Base-by-base conservation (phyloP, 2,329 filamentous ascomycete genomes). In the Colletotrichum sp. region DNA sequence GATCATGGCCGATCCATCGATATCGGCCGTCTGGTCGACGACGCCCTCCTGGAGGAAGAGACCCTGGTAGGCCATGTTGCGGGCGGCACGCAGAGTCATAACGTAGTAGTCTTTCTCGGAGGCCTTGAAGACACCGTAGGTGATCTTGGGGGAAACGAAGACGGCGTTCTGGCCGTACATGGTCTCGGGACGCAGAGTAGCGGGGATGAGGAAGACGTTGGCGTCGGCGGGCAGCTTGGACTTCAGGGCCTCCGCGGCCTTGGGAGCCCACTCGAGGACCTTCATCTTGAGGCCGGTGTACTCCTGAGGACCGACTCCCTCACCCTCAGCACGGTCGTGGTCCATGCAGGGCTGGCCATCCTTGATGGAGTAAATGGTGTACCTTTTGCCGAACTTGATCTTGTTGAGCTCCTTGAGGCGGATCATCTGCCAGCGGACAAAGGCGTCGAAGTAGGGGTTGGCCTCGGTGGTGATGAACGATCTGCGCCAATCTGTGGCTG, bases 111-210 rank as follows among this genome's bases (percentile, higher is more conserved):
- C 94, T 78, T 92, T 94, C 78, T 94, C 91, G 27, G 90, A 91
- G 71, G 92, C 91, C 85, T 95, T 94, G 90, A 95, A 98, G 78
- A 99, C 87, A 67, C 96, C 96, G 82, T 99, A 99, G 60, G 90
- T 92, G 81, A 98, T 94, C 82, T 94, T 94, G 12, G 97, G 96
- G 5, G 96, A 95, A 64, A 99, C 95, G 80, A 98, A 99, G 84
- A 96, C 98, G 87, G 95, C 98, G 6, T 93, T 98, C 86, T 98
- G 97, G 55, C 98, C 98, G 83, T 98, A 99, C 96, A 99, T 98
- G 44, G 97, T 99, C 89, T 99, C 97, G 4, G 97, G 95, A 77
- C 97, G 91, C 77, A 99, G 90, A 71, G 97, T 98, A 19, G 97
- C 97, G 15, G 97, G 94, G 15, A 98, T 92, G 81, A 98, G 94